phyloP scores from a whole-genome alignment of 495 filamentous ascomycete species.

The Neurospora sp. region DNA sequence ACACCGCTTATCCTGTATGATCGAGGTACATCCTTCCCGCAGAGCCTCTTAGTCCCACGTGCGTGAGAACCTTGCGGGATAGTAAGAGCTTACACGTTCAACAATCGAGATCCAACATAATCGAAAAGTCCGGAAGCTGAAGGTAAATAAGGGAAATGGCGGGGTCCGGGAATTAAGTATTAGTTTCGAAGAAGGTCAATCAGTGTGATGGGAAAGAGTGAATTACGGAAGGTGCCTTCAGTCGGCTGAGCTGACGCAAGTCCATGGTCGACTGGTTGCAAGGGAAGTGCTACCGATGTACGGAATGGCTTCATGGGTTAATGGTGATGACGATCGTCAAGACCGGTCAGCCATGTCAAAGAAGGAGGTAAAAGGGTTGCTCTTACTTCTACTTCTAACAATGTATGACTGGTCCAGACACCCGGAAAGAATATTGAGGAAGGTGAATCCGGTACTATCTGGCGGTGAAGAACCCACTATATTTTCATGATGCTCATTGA shows the following conservation, averaged over 20 bases:
- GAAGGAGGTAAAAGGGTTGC: background rate
- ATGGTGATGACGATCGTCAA: background rate
- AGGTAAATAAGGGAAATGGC: background rate
- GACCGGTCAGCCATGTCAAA: background rate
- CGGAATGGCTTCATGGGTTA: background rate
- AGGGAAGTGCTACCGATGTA: background rate
- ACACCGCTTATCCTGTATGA: background rate
- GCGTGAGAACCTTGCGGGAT: background rate
- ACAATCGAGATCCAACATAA: background rate
- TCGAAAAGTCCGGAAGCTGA: background rate
- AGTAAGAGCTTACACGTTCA: background rate
- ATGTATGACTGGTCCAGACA: background rate
- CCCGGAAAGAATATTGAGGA: background rate
- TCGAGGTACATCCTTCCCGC: background rate
- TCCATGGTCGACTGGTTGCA: background rate
- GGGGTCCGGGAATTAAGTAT: background rate
- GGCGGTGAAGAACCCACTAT: background rate
- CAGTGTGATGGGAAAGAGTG: background rate
- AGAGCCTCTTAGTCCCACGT: background rate
- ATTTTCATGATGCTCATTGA: background rate
- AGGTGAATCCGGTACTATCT: background rate
- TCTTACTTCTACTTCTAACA: background rate
- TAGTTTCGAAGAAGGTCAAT: background rate
- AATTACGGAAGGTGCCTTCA: background rate
- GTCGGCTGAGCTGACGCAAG: background rate